Evolutionary conservation across 2,329 filamentous ascomycete species (phyloP), one percentile per base, ranked within the genome.

Genomic region (Neonectria sp.): DNA sequence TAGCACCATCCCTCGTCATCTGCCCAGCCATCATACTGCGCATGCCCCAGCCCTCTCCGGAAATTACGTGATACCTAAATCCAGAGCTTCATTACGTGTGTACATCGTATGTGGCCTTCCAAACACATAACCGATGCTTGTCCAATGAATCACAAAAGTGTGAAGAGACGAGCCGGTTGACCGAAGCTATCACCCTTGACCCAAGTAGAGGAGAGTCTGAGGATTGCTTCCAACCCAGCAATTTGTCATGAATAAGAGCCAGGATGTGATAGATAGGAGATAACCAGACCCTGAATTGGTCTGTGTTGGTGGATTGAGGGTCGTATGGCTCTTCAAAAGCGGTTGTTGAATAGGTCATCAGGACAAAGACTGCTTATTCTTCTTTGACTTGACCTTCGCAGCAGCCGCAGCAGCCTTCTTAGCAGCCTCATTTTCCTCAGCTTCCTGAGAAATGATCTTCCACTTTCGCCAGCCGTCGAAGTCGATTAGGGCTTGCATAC

Each of bases 401-500:
- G 68, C 65, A 27, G 79, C 72, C 15, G 75, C 78, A 25, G 79
- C 78, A 8, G 77, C 73, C 71, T 84, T 85, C 71, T 83, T 85
- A 21, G 73, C 76, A 4, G 82, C 79, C 31, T 85, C 84, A 24
- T 81, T 78, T 60, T 83, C 81, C 27, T 84, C 82, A 5, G 79
- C 79, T 67, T 85, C 83, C 64, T 86, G 83, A 9, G 84, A 85
- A 77, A 93, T 95, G 76, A 96, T 93, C 80, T 97, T 97, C 96
- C 96, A 99, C 81, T 94, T 94, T 62, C 95, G 90, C 96, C 96
- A 99, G 68, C 96, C 96, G 79, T 98, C 95, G 79, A 96, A 98
- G 83, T 99, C 96, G 77, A 99, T 98, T 27, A 99, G 88, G 11
- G 96, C 96, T 84, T 98, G 96, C 96, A 99, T 99, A 84, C 96